A percentile compares a stretch with the other conserved stretches of the same genome.
Conservation (phyloP, 129 eudicot species). For the Solidago caesia region DNA sequence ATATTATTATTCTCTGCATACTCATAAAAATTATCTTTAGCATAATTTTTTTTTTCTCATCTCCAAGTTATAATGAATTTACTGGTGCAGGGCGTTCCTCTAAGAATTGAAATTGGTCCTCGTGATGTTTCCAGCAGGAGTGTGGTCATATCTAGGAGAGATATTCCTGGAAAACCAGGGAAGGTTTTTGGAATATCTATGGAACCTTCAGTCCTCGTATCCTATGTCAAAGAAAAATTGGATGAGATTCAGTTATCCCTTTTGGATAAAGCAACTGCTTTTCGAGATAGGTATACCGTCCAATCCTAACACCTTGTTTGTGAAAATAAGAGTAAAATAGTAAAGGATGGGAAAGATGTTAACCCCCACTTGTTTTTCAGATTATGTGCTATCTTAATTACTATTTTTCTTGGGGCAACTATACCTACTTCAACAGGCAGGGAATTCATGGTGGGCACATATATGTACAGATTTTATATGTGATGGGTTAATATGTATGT, state of each 20-base stretch:
- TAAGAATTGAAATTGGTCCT: constrained; percentile 90
- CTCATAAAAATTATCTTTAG: background rate
- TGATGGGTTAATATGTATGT: no score
- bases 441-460: no score
- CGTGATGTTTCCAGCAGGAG: constrained; percentile 77
- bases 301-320: constrained; percentile 1
- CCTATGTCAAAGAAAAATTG: constrained; percentile 60
- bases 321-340: background rate
- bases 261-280: constrained; percentile 61
- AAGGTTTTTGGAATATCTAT: constrained; percentile 90
- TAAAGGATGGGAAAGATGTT: no score
- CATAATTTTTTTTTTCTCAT: background rate
- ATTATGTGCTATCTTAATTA: no score
- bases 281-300: constrained; percentile 71
- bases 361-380: no score
- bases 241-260: constrained; percentile 80
- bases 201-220: constrained; percentile 67
- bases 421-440: no score
- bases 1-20: constrained; percentile 11
- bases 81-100: constrained; percentile 72
- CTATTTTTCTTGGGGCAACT: no score
- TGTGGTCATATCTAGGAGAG: constrained; percentile 91
- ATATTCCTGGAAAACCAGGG: constrained; percentile 94
- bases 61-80: background rate
- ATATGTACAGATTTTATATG: no score